Conservation (phyloP, 2,329 filamentous ascomycete genomes). For the Fusarium buharicum region DNA sequence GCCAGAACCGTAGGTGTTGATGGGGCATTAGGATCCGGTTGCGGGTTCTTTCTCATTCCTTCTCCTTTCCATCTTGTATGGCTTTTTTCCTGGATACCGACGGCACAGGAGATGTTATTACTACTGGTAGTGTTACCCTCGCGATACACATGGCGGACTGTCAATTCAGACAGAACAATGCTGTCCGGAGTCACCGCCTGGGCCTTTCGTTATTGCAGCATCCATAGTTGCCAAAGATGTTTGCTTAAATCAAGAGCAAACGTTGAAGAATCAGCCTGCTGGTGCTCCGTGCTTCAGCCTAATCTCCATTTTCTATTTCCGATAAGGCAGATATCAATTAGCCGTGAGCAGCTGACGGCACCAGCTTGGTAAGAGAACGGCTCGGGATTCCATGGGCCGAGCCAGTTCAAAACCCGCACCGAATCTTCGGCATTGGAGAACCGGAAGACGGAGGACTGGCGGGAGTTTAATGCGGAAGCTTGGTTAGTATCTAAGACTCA, state of each 20-base stretch:
- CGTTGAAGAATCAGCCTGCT: constrained; percentile 12
- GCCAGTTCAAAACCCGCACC: constrained; percentile 1
- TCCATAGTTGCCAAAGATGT: constrained; percentile 12
- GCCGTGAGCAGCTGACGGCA: constrained; percentile 24
- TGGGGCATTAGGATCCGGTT: neutral
- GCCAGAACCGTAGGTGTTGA: neutral
- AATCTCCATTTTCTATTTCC: constrained; percentile 6
- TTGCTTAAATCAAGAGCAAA: constrained; percentile 22
- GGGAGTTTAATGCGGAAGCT: constrained; percentile 8
- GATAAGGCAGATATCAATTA: constrained; percentile 8
- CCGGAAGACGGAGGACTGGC: constrained; percentile 11
- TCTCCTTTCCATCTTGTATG: neutral
- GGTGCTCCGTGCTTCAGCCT: constrained; percentile 31
- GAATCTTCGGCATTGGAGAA: constrained; percentile 16
- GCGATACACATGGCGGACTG: neutral
- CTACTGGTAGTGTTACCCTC: neutral
- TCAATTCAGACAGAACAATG: constrained; percentile 5
- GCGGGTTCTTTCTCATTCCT: constrained; percentile 17
- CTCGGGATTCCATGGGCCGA: constrained; percentile 11
- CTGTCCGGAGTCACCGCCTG: neutral
- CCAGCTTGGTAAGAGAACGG: constrained; percentile 6
- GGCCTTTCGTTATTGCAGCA: neutral
- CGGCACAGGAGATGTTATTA: no score
- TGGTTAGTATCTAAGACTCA: neutral
- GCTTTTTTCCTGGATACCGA: neutral